Evolutionary conservation across 2,329 filamentous ascomycete species (phyloP).

Genomic region (Bipolaris sorokiniana): DNA sequence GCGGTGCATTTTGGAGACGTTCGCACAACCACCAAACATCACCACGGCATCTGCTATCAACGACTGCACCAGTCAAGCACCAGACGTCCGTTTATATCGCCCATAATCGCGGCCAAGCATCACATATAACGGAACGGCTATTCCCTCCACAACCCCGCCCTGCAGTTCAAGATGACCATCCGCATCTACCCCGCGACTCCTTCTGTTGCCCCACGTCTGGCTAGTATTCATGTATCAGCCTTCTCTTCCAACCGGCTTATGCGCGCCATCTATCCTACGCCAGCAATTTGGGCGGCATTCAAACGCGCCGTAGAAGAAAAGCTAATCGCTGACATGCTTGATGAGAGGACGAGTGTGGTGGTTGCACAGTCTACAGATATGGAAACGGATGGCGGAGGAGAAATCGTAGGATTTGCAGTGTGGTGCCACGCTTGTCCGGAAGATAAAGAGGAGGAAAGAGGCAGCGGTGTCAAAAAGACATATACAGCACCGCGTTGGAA

Average conservation of each 20-base stretch:
- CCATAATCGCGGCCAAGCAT: too few relatives aligned
- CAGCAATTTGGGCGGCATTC: slow-evolving; percentile 9
- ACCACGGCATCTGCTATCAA: too few relatives aligned
- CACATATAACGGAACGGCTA: not conserved
- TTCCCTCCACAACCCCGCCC: not conserved
- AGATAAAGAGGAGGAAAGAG: not conserved
- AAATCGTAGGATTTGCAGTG: slow-evolving; percentile 11
- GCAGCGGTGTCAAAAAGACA: not conserved
- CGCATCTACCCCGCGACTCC: slow-evolving; percentile 4
- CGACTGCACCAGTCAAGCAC: too few relatives aligned
- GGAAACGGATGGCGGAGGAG: not conserved
- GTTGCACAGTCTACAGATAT: not conserved
- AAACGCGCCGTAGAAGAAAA: slow-evolving; percentile 10
- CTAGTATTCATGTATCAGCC: slow-evolving; percentile 9
- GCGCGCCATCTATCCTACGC: slow-evolving; percentile 13
- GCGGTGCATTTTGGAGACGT: too few relatives aligned
- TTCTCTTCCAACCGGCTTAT: slow-evolving; percentile 15
- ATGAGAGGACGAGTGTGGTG: slow-evolving; percentile 10
- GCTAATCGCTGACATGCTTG: slow-evolving; percentile 7
- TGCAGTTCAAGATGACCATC: not conserved
- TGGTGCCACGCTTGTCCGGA: slow-evolving; percentile 6
- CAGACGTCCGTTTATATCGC: too few relatives aligned
- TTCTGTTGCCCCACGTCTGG: slow-evolving; percentile 3
- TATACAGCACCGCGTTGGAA: slow-evolving; percentile 10
- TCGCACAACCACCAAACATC: not conserved